Evolutionary conservation across 345 rosid genomes (phyloP).

Genomic region (Geranium rotundifolium): DNA sequence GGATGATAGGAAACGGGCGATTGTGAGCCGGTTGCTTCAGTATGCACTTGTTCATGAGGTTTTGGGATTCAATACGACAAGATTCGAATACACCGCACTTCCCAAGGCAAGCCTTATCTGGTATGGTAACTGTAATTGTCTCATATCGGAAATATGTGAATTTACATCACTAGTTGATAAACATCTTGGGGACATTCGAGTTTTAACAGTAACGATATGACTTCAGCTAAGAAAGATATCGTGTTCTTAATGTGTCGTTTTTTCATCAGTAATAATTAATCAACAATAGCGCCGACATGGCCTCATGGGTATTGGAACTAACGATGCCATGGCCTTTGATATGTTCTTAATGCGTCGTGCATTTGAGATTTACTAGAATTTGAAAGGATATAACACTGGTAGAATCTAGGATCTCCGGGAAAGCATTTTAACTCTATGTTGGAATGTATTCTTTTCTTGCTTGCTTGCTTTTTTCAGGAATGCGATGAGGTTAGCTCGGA

Average conservation of each 20-base stretch:
- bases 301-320: no score
- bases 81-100: slow-evolving; percentile 37
- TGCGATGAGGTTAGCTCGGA: slow-evolving; percentile 10
- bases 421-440: no score
- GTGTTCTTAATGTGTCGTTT: no score
- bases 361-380: not conserved
- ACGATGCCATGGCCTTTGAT: no score
- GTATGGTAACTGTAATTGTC: slow-evolving; percentile 16
- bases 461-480: slow-evolving; percentile 9
- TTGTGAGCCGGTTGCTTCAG: slow-evolving; percentile 55
- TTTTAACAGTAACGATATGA: no score
- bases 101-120: slow-evolving; percentile 60
- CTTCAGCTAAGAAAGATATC: no score
- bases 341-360: not conserved
- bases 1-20: slow-evolving; percentile 53
- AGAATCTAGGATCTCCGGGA: no score
- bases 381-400: not conserved
- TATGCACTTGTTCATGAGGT: slow-evolving; percentile 37
- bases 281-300: no score
- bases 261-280: no score
- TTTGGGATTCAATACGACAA: slow-evolving; percentile 28
- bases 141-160: no score
- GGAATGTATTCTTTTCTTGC: not conserved
- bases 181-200: no score
- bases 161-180: no score